Base-by-base conservation (phyloP, 2,329 filamentous ascomycete genomes). In the Lasiodiplodia citricola region DNA sequence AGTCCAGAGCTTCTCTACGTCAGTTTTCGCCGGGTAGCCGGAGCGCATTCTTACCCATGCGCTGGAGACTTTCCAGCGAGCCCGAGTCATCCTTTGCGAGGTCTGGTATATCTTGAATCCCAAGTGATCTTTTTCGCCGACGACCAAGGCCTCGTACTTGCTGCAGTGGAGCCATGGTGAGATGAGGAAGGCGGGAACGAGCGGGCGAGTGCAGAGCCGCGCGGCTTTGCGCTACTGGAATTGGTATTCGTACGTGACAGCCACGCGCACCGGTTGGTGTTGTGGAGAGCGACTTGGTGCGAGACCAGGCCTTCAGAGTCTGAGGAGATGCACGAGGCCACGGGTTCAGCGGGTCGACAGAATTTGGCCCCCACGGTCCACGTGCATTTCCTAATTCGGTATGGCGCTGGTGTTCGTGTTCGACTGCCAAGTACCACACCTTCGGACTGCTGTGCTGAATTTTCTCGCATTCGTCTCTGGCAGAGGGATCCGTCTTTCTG, bases 91-190 rank as follows among this genome's bases (percentile, higher is more conserved):
- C 4, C 13, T 11, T 38, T 25, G 23, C 13, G 23, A 60, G 14
- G 38, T 60, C 16, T 1, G 57, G 57, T 6, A 60, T 60, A 21
- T 60, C 57, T n/a, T 60, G 57, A 18, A 60, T 47, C 5, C 57
- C 57, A 3, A 60, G 37, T 7, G 57, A 60, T 28, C 57, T 38
- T 18, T 60, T 60, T 10, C 57, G 57, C 23, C 57, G 38, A 25
- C 57, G 57, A 23, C 38, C 57, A 5, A 60, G 38, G 14, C 57
- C 57, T 47, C 57, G 28, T 21, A 60, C 23, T 1, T 47, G 38
- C 6, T 60, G 57, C 37, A 60, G 21, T 4, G 57, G 57, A 11
- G 38, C 31, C 57, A 60, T 60, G 35, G 21, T 8, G 25, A 18
- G 14, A 3, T 25, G 52, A 18, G 52, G 3, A 35, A 8, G 7